phyloP scores from a whole-genome alignment of 2,329 filamentous ascomycete species.

The Gaeumannomyces sp. region DNA sequence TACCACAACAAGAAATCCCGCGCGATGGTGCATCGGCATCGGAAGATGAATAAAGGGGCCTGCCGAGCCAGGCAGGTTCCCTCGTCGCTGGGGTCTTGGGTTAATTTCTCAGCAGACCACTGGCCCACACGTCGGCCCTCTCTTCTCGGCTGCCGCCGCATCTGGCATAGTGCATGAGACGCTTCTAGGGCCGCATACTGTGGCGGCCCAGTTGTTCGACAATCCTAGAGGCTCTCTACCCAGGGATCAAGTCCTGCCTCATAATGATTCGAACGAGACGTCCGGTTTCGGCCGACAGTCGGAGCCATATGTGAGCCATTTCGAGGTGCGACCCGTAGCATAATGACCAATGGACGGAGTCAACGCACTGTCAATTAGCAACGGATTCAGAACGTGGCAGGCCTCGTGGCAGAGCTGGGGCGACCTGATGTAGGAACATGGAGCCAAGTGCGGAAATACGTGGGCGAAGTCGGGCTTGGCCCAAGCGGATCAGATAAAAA shows the following conservation, averaged over 20 bases:
- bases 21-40: background rate
- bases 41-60: background rate
- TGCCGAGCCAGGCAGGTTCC: background rate
- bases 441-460: background rate
- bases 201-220: too few relatives aligned
- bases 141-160: too few relatives aligned
- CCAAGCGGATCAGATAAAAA: conserved; percentile 7
- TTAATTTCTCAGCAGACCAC: background rate
- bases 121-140: background rate
- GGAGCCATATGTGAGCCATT: background rate
- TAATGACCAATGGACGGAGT: background rate
- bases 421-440: background rate
- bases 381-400: background rate
- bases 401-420: background rate
- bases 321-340: background rate
- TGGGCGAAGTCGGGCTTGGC: conserved; percentile 7
- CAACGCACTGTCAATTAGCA: background rate
- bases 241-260: too few relatives aligned
- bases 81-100: background rate
- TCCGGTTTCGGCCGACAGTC: background rate
- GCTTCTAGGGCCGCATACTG: too few relatives aligned
- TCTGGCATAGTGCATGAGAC: too few relatives aligned
- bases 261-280: background rate
- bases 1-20: background rate
- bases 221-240: too few relatives aligned